Evolutionary conservation across 768 basidiomycete genomes (phyloP).

Genomic region (Rhodotorula sphaerocarpa): DNA sequence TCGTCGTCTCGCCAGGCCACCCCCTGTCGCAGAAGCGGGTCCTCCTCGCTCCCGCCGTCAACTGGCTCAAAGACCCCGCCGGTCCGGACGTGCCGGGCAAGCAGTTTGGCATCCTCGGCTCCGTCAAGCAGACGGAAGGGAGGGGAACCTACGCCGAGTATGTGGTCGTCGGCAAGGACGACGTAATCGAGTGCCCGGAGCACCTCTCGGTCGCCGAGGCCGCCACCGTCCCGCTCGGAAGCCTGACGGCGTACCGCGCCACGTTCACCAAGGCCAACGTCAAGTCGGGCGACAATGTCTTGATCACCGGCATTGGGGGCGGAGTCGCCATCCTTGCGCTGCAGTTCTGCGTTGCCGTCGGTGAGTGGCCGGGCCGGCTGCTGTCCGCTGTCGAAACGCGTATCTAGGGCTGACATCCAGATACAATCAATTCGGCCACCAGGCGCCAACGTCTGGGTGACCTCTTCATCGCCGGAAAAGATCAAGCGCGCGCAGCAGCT

Average conservation of each 20-base stretch:
- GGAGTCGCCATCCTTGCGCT: slow-evolving; percentile 71
- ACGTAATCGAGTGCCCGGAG: slow-evolving; percentile 56
- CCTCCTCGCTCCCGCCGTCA: slow-evolving; percentile 21
- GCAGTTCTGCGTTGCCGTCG: slow-evolving; percentile 65
- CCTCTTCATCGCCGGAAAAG: slow-evolving; percentile 63
- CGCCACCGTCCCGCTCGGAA: slow-evolving; percentile 69
- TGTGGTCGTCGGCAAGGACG: slow-evolving; percentile 60
- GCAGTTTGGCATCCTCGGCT: slow-evolving; percentile 64
- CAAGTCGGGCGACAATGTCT: slow-evolving; percentile 58
- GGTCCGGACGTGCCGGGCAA: slow-evolving; percentile 31
- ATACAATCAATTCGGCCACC: neutral
- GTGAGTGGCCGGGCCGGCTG: slow-evolving; percentile 42
- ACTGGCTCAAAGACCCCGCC: slow-evolving; percentile 27
- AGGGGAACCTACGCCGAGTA: slow-evolving; percentile 68
- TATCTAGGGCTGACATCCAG: neutral
- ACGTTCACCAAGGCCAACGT: slow-evolving; percentile 60
- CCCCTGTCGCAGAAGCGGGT: slow-evolving; percentile 28
- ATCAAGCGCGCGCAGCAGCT: slow-evolving; percentile 57
- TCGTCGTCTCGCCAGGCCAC: slow-evolving; percentile 31
- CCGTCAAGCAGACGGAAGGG: slow-evolving; percentile 47
- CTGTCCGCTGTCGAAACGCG: too few relatives aligned
- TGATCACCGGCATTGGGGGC: slow-evolving; percentile 54
- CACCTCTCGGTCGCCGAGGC: slow-evolving; percentile 55
- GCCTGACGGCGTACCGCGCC: slow-evolving; percentile 73
- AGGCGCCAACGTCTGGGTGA: slow-evolving; percentile 58